Evolutionary conservation across 305 asterid genomes (phyloP), one percentile per base, ranked within the genome.

Genomic region (Plantago lanceolata): DNA sequence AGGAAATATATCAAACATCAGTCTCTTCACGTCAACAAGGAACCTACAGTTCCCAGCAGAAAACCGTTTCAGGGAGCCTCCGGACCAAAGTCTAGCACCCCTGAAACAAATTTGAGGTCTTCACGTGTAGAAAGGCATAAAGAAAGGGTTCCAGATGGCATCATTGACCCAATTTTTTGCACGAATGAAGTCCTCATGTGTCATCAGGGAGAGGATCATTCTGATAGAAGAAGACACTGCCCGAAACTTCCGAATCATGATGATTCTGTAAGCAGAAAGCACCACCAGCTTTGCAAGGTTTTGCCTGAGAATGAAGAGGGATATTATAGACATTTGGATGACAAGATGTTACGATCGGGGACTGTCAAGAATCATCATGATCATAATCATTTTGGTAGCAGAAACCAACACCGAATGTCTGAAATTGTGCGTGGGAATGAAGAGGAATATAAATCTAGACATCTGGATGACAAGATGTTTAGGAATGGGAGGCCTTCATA

Each of bases 401-500:
- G 75, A 73, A 73, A 75, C 59, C 65, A 20, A 66, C 66, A 65
- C 74, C 45, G 16, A 45, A 80, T 64, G 40, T 69, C 75, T 72
- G 75, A 83, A 72, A 71, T 67, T 67, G 56, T 69, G 71, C 76
- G 8, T 55, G 69, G 75, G 66, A 63, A 49, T 64, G 80, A 71
- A 51, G 73, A 74, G 47, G 73, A 67, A 57, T 65, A 69, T 35
- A 55, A 53, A 50, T 59, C 65, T 45, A 60, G 79, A 69, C 67
- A 56, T 69, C 73, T 24, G 69, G 67, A 66, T 57, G 57, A 50
- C 67, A 29, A 48, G 28, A 66, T 66, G 68, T 67, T 68, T 26
- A 61, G 21, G 61, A 56, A 63, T 58, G 75, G 68, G 65, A 76
- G 59, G 67, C 65, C 72, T 40, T 68, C 75, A 48, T 67, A 59